Percentiles rank a stretch among this genome's conserved stretches.
Evolutionary conservation across 2,329 filamentous ascomycete species (phyloP).

Genomic region (Sporothrix humicola): DNA sequence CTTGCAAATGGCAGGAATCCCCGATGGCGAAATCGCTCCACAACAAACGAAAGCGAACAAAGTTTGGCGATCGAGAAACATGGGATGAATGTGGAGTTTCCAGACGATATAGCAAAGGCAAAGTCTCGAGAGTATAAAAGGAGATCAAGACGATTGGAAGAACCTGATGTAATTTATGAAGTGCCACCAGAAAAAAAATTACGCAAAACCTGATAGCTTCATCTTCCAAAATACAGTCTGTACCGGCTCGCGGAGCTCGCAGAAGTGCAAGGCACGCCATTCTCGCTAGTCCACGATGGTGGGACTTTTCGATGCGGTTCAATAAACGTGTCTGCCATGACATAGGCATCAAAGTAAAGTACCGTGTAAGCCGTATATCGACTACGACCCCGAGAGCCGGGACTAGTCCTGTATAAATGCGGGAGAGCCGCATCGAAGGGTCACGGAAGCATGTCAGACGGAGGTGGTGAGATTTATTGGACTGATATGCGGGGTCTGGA

Average conservation of each 20-base stretch:
- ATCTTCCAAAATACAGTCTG: neutral
- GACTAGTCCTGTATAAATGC: neutral
- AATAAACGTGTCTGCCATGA: too few species aligned
- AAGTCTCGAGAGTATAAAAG: too few species aligned
- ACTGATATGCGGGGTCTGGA: neutral
- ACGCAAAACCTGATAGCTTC: too few species aligned
- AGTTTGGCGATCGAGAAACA: neutral
- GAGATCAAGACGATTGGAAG: too few species aligned
- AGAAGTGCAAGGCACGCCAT: neutral
- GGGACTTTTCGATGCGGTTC: neutral
- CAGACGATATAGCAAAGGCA: too few species aligned
- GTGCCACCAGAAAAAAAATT: too few species aligned
- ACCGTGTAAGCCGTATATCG: too few species aligned
- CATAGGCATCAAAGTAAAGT: neutral
- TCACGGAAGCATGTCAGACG: neutral
- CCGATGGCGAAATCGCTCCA: slow-evolving; percentile 21
- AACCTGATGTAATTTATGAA: too few species aligned
- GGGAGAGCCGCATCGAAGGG: neutral
- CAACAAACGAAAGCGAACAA: neutral
- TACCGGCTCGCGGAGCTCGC: slow-evolving; percentile 10
- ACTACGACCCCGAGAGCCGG: neutral
- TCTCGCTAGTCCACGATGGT: neutral
- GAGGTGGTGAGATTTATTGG: neutral
- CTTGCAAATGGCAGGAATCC: neutral
- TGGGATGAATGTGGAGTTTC: too few species aligned